These are phyloP conservation scores for Ustilago crameri DNA, from an alignment of 1,284 basidiomycete genomes.

Conservation along the genomic window DNA sequence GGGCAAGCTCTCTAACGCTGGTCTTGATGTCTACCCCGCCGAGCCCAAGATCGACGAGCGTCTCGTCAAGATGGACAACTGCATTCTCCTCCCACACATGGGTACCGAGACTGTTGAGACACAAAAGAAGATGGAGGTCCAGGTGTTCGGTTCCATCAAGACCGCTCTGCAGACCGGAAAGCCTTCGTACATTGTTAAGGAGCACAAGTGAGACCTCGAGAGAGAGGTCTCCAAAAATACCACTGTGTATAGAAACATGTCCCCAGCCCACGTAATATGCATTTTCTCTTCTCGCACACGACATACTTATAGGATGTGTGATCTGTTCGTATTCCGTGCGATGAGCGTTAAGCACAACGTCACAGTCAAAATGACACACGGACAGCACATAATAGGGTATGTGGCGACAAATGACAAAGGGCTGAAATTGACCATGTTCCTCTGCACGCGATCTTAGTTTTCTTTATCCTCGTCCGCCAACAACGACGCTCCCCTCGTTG, in stretches of 20 bases:
- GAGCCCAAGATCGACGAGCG: conserved; percentile 47
- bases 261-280: no score
- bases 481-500: not conserved
- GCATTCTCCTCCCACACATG: conserved; percentile 47
- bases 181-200: conserved; percentile 47
- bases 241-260: no score
- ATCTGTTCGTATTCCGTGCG: no score
- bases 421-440: no score
- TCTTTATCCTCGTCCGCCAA: conserved; percentile 29
- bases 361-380: no score
- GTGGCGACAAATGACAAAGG: no score
- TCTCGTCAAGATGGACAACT: conserved; percentile 44
- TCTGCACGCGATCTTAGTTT: conserved; percentile 11
- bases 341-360: no score
- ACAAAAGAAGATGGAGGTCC: conserved; percentile 54
- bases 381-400: no score
- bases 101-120: conserved; percentile 53
- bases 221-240: no score
- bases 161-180: conserved; percentile 45
- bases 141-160: conserved; percentile 48
- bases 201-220: conserved; percentile 44
- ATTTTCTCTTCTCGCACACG: no score
- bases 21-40: conserved; percentile 82
- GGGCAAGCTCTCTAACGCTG: conserved; percentile 73
- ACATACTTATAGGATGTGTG: no score